Evolutionary conservation across 495 filamentous ascomycete species (phyloP), one percentile per base, ranked within the genome.

Genomic region (Friedmanniomyces endolithicus): DNA sequence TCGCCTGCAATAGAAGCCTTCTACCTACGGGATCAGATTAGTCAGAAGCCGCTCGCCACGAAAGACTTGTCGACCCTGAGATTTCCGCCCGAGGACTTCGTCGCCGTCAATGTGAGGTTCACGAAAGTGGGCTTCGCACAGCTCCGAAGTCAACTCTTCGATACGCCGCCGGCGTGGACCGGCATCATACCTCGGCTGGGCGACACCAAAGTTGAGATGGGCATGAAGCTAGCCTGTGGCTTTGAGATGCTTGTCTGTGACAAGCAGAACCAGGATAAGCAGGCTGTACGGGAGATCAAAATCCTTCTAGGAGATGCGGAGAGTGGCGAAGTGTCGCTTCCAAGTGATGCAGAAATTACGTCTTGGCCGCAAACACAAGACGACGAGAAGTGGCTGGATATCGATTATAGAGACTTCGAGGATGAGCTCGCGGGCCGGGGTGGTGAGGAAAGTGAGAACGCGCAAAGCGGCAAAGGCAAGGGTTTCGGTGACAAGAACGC

Each of bases 51-150:
- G 0, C 72, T 97, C 1, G 71, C 81, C 55, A 68, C 75, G 1
- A 70, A 74, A 27, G 69, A 73, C 17, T 27, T 66, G 11, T 64
- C 63, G 16, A 69, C 52, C n/a, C 69, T 83, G 12, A 53, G 55
- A 1, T 94, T 98, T 63, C 77, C 80, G 4, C 87, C 88, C 0
- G 67, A 72, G 39, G 92, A 97, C 63, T 75, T 89, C 33, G 86
- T 96, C 20, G 84, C 79, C 0, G 74, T 90, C 23, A 85, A 81
- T 52, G 76, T 86, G 6, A 79, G 77, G 19, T 94, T 97, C 66
- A 95, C 90, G 0, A 86, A 83, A 64, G 80, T 90, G 1, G 82
- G 94, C 33, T 97, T 84, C 69, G 94, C 94, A 20, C 92, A 98
- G 63, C 70, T 97, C 16, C 87, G 84, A 60, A 84, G 84, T n/a